Conservation (phyloP, 2,329 filamentous ascomycete genomes). For the Cryoendolithus antarcticus region DNA sequence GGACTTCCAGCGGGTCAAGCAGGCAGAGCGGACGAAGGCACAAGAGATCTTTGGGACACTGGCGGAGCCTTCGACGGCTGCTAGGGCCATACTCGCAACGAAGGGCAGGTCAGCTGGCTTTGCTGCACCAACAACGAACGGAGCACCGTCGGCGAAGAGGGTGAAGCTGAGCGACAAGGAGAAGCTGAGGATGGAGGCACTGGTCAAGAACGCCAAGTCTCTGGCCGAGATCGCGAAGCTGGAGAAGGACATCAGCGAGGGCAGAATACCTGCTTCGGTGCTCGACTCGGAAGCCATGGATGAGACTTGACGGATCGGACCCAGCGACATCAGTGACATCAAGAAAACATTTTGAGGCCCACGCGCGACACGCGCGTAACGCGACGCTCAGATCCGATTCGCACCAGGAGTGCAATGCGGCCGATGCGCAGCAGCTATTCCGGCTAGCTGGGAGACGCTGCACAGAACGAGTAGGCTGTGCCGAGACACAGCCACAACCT, state of each 20-base stretch:
- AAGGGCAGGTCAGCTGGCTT: constrained; percentile 58
- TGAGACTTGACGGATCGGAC: constrained; percentile 16
- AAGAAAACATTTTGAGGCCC: too few relatives aligned
- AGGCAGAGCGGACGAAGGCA: constrained; percentile 66
- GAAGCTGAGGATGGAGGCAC: constrained; percentile 69
- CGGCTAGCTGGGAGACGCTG: too few relatives aligned
- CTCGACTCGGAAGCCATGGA: constrained; percentile 21
- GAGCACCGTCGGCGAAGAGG: constrained; percentile 26
- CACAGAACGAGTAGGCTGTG: too few relatives aligned
- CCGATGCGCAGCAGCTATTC: too few relatives aligned
- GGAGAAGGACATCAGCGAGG: constrained; percentile 87
- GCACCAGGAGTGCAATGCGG: too few relatives aligned
- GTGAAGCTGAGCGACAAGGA: constrained; percentile 66
- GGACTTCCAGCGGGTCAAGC: constrained; percentile 84
- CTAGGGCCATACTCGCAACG: constrained; percentile 69
- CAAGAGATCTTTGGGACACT: constrained; percentile 72
- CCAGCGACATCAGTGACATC: too few relatives aligned
- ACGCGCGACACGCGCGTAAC: too few relatives aligned
- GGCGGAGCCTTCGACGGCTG: constrained; percentile 62
- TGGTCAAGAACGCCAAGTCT: constrained; percentile 80
- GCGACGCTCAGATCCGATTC: too few relatives aligned
- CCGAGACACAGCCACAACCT: too few relatives aligned
- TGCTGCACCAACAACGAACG: constrained; percentile 31
- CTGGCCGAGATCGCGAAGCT: constrained; percentile 79
- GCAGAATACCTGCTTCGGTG: constrained; percentile 52